Conservation (phyloP, 2,329 filamentous ascomycete genomes). For the Ilyonectria robusta region DNA sequence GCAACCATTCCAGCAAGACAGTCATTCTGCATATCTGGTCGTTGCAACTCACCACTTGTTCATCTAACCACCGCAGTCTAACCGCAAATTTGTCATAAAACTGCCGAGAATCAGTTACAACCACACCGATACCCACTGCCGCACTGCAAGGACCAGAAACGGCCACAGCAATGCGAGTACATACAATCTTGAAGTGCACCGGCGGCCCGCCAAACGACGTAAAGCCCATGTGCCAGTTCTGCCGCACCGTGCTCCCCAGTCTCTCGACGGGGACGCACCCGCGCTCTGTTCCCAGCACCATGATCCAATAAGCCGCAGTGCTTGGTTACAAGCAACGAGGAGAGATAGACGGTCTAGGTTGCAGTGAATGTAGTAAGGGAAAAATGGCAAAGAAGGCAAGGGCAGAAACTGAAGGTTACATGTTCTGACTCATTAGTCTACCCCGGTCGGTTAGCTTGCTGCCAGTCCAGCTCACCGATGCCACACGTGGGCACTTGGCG, state of each 20-base stretch:
- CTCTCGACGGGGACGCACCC: constrained; percentile 25
- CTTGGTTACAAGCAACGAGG: background rate
- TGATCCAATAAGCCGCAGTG: background rate
- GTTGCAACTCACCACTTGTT: constrained; percentile 67
- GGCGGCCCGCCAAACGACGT: constrained; percentile 78
- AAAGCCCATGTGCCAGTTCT: constrained; percentile 73
- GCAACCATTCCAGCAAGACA: background rate
- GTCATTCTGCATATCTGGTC: no score
- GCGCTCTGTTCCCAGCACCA: background rate
- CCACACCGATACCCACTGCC: background rate
- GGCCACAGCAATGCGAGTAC: background rate
- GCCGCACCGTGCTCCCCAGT: constrained; percentile 25
- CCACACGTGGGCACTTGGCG: background rate
- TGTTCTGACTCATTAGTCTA: no score
- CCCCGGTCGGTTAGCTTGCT: no score
- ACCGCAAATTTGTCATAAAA: constrained; percentile 67
- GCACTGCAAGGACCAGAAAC: no score
- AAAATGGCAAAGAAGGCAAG: background rate
- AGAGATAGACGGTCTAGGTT: background rate
- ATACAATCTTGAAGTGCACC: constrained; percentile 77
- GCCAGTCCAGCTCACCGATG: background rate
- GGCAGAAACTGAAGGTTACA: background rate
- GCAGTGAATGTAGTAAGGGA: background rate
- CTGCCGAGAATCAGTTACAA: constrained; percentile 7
- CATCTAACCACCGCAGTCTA: constrained; percentile 75